Evolutionary conservation across 2,329 filamentous ascomycete genomes (phyloP).

Genomic region (Alternaria conjuncta): DNA sequence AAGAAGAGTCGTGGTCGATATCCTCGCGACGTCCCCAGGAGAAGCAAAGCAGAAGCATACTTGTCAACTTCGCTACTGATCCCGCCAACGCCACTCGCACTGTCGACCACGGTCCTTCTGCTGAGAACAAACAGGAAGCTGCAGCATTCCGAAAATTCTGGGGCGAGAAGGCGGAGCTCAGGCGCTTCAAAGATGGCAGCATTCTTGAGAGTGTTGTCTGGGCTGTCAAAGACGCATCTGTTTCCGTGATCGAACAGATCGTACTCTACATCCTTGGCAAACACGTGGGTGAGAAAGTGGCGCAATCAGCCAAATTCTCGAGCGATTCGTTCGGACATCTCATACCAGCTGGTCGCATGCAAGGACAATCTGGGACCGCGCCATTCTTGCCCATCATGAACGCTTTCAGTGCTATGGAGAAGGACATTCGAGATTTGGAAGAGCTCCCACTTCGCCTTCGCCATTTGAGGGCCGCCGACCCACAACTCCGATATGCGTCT

Average conservation of each 20-base stretch:
- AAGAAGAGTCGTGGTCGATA: constrained; percentile 45
- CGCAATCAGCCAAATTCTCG: constrained; percentile 55
- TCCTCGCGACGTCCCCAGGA: constrained; percentile 32
- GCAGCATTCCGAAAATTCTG: constrained; percentile 87
- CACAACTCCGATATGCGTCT: constrained; percentile 77
- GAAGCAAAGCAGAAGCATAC: constrained; percentile 52
- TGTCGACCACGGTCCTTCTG: constrained; percentile 86
- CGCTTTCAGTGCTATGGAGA: constrained; percentile 75
- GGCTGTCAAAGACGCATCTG: constrained; percentile 65
- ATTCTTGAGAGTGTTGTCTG: constrained; percentile 93
- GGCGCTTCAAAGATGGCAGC: constrained; percentile 93
- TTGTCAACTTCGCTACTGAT: constrained; percentile 75
- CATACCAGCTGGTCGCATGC: constrained; percentile 46
- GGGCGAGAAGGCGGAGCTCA: constrained; percentile 90
- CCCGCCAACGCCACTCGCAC: constrained; percentile 73
- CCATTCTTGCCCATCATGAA: constrained; percentile 73
- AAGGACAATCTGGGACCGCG: constrained; percentile 49
- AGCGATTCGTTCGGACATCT: constrained; percentile 56
- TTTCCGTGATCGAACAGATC: constrained; percentile 79
- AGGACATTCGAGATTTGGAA: constrained; percentile 76
- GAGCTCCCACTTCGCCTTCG: constrained; percentile 87
- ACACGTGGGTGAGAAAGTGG: constrained; percentile 69
- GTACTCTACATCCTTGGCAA: constrained; percentile 71
- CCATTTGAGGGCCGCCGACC: constrained; percentile 75
- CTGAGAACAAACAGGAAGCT: constrained; percentile 84